Evolutionary conservation across 2,329 filamentous ascomycete genomes (phyloP).

Genomic region (Penicillium glabrum): DNA sequence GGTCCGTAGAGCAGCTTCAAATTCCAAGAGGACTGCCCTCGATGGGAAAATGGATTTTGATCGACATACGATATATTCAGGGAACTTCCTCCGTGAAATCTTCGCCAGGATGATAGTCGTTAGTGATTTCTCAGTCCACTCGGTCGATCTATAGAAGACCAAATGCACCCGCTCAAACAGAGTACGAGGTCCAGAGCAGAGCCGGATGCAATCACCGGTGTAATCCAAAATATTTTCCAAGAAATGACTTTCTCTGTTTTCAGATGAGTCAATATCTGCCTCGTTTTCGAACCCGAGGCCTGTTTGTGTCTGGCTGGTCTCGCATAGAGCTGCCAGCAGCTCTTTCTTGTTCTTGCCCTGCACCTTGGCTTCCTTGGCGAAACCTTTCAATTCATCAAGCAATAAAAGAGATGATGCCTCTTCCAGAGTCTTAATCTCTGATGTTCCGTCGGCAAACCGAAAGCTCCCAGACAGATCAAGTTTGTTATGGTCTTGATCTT

Average conservation of each 20-base stretch:
- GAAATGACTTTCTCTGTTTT: constrained; percentile 73
- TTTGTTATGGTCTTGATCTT: constrained; percentile 22
- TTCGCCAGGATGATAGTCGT: constrained; percentile 93
- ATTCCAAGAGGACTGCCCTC: constrained; percentile 74
- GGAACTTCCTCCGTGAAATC: constrained; percentile 84
- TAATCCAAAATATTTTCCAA: constrained; percentile 72
- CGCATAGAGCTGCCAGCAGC: constrained; percentile 70
- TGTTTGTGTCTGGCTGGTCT: constrained; percentile 70
- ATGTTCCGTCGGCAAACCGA: constrained; percentile 76
- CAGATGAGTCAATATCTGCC: constrained; percentile 44
- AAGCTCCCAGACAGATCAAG: constrained; percentile 59
- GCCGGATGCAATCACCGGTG: constrained; percentile 79
- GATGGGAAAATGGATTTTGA: constrained; percentile 86
- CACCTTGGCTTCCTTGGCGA: constrained; percentile 84
- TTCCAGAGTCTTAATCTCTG: constrained; percentile 74
- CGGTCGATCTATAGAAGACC: constrained; percentile 92
- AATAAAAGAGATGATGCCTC: constrained; percentile 78
- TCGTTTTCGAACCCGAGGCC: constrained; percentile 67
- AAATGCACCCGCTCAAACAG: constrained; percentile 93
- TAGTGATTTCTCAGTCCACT: constrained; percentile 96
- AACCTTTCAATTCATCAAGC: constrained; percentile 80
- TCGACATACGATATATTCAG: constrained; percentile 83
- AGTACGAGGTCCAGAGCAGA: constrained; percentile 70
- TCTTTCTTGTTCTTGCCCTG: constrained; percentile 87
- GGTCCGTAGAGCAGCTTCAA: constrained; percentile 79